Evolutionary conservation across 1,284 basidiomycete species (phyloP).

Genomic region (Takashimella tepidaria): DNA sequence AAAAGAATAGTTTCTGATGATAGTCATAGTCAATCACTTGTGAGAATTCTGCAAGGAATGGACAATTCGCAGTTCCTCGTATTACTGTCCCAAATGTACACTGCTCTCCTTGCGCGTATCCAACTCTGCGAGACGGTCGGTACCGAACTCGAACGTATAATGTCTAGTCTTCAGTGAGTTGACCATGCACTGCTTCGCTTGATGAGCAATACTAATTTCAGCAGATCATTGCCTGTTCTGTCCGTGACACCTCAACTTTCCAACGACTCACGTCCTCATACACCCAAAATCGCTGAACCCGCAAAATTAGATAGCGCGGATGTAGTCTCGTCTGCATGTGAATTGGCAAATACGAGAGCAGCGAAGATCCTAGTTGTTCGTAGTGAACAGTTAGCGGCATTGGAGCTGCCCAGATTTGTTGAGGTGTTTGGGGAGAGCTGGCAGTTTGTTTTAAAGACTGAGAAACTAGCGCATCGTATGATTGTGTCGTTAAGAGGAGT

Average conservation of each 20-base stretch:
- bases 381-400: slow-evolving; percentile 67
- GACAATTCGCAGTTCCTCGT: slow-evolving; percentile 64
- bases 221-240: slow-evolving; percentile 7
- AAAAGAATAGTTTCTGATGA: slow-evolving; percentile 17
- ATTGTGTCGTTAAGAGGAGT: slow-evolving; percentile 83
- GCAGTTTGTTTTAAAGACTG: slow-evolving; percentile 81
- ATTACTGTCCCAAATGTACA: slow-evolving; percentile 61
- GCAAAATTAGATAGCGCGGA: slow-evolving; percentile 60
- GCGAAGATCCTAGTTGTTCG: slow-evolving; percentile 73
- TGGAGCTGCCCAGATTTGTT: slow-evolving; percentile 71
- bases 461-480: slow-evolving; percentile 80
- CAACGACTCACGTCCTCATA: slow-evolving; percentile 1
- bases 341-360: slow-evolving; percentile 73
- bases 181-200: too few relatives aligned
- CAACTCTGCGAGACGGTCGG: slow-evolving; percentile 66
- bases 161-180: slow-evolving; percentile 44
- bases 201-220: too few relatives aligned
- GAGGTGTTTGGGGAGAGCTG: slow-evolving; percentile 78
- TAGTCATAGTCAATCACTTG: slow-evolving; percentile 47
- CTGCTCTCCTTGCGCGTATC: slow-evolving; percentile 63
- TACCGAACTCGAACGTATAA: slow-evolving; percentile 57
- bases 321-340: slow-evolving; percentile 70
- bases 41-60: slow-evolving; percentile 62
- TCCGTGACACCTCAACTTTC: slow-evolving; percentile 7
- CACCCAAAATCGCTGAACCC: neutral